Percentiles rank a stretch among this genome's conserved stretches.
Conservation (phyloP, 2,329 filamentous ascomycete species). For the Aureobasidium sp. region DNA sequence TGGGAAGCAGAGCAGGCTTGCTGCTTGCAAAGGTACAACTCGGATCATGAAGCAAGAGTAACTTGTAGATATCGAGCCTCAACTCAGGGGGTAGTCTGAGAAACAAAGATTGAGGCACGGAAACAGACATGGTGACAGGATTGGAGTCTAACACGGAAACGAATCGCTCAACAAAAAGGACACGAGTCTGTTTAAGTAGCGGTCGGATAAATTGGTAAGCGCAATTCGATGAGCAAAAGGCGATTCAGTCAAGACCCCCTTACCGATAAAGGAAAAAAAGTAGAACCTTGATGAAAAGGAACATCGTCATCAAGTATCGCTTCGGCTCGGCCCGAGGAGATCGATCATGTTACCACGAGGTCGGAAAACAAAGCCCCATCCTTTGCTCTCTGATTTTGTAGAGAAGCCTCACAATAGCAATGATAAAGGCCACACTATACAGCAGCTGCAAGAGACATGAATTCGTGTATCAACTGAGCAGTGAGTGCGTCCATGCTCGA, state of each 20-base stretch:
- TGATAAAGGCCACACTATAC: background rate
- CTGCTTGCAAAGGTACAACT: conserved; percentile 16
- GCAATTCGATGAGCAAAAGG: background rate
- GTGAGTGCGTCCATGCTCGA: background rate
- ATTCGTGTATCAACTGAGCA: too few species aligned
- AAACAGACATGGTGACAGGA: background rate
- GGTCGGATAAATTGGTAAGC: background rate
- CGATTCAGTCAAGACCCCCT: background rate
- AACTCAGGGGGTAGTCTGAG: conserved; percentile 38
- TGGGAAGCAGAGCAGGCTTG: conserved; percentile 21
- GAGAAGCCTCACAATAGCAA: too few species aligned
- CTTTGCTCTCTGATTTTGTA: too few species aligned
- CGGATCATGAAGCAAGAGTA: conserved; percentile 32
- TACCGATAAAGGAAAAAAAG: conserved; percentile 3
- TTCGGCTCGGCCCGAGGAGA: background rate
- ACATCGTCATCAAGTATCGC: background rate
- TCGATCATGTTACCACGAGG: too few species aligned
- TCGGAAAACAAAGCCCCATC: too few species aligned
- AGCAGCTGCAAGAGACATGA: too few species aligned
- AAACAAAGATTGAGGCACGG: conserved; percentile 23
- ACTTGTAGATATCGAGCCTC: conserved; percentile 38
- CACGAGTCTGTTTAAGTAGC: background rate
- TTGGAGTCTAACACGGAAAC: background rate
- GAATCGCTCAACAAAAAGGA: background rate
- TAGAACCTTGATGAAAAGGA: background rate